Evolutionary conservation across 192 early-diverging fungal species (phyloP), one percentile per base, ranked within the genome.

Genomic region (Geosiphon pyriformis): DNA sequence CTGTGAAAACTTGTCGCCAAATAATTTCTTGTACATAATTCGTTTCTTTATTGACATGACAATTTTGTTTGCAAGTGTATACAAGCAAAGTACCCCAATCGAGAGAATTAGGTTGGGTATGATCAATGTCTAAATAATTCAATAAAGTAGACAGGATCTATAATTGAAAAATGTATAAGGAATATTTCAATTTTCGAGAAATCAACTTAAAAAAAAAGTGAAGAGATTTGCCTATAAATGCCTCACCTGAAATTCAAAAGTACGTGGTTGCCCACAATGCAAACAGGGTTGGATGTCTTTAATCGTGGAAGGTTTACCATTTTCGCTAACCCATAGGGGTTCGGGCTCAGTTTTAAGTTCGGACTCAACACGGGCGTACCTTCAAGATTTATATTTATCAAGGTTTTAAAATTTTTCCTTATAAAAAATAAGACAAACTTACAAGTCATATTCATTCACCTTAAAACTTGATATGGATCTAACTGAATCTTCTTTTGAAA

Each of bases 51-150:
- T 70, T 57, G 1, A 78, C 74, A 59, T 78, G 74, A 72, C 96
- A 98, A 75, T 89, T 92, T 30, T 78, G 72, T 29, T 88, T 83
- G 73, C 96, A 98, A 22, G 94, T 82, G 71, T 91, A 97, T 11
- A 97, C 77, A 18, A 92, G 76, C 8, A 97, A 69, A 2, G 91
- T 93, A 1, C 96, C 96, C 86, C 92, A 98, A 72, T 98, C 96
- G 29, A 97, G 69, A 11, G 92, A 85, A 65, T 88, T 73, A 0
- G 78, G 61, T 22, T 83, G 80, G 0, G 71, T 79, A 52, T 94
- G 80, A 68, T 93, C 84, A 27, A 97, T 82, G 15, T 76, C 65
- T 27, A 98, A 75, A 64, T 88, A 74, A 68, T 87, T 90, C 53
- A 98, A 79, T 49, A 98, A 80, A 51, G 93, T 92, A 1, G 95